These are phyloP conservation scores for Hymenochaete sp. DNA, from an alignment of 1,284 basidiomycete genomes.

Conservation along the genomic window DNA sequence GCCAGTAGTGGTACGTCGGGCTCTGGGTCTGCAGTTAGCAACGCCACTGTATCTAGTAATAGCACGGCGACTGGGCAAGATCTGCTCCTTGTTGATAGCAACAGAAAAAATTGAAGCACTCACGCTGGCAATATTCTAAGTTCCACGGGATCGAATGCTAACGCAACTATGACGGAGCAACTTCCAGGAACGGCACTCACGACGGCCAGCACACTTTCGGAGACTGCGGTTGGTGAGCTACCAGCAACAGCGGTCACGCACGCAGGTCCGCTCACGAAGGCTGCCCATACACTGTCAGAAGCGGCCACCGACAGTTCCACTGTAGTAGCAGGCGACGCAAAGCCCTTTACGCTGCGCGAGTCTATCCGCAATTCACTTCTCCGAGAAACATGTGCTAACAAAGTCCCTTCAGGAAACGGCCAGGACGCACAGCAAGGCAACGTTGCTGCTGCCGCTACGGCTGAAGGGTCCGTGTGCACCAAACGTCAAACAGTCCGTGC, in stretches of 20 bases:
- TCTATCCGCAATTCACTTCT: slow-evolving; percentile 1
- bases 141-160: too few species aligned
- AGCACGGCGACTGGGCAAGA: too few species aligned
- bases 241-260: too few species aligned
- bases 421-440: slow-evolving; percentile 44
- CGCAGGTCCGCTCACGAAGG: too few species aligned
- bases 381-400: slow-evolving; percentile 12
- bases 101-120: too few species aligned
- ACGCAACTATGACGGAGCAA: too few species aligned
- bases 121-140: slow-evolving; percentile 11
- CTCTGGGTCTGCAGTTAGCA: slow-evolving; percentile 19
- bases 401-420: slow-evolving; percentile 31
- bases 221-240: too few species aligned
- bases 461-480: slow-evolving; percentile 34
- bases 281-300: slow-evolving; percentile 21
- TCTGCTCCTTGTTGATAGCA: too few species aligned
- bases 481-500: slow-evolving; percentile 36
- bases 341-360: slow-evolving; percentile 17
- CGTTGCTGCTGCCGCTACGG: slow-evolving; percentile 37
- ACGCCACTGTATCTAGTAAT: too few species aligned
- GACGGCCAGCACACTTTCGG: too few species aligned
- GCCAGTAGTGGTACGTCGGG: slow-evolving; percentile 20
- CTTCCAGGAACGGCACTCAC: too few species aligned
- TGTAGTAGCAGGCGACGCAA: slow-evolving; percentile 16
- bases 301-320: slow-evolving; percentile 21